Evolutionary conservation across 805 yeast species (phyloP), one percentile per base, ranked within the genome.

Genomic region (Schwanniomyces polymorphus): DNA sequence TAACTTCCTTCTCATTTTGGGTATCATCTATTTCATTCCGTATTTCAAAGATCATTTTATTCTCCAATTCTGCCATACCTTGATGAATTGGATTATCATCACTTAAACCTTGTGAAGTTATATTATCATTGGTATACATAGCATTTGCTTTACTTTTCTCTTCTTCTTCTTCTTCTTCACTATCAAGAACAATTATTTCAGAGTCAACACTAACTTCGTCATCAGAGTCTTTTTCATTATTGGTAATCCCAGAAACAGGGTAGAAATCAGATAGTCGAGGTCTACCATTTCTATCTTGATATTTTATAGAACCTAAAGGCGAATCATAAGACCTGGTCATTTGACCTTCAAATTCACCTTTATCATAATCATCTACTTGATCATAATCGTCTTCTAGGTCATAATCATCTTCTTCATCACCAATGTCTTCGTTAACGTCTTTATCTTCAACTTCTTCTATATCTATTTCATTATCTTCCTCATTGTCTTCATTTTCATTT

Each of bases 381-480:
- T n/a, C n/a, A n/a, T n/a, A n/a, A n/a, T n/a, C n/a, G n/a, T n/a
- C n/a, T n/a, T n/a, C n/a, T n/a, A n/a, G n/a, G n/a, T n/a, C n/a
- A n/a, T n/a, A n/a, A n/a, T n/a, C n/a, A n/a, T 39, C 43, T 25
- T 45, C 37, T 17, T 42, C 48, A 25, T 38, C 44, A n/a, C n/a
- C n/a, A n/a, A n/a, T n/a, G 8, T 44, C 44, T 2, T 31, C 44
- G 14, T 23, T 43, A 9, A 16, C 28, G 60, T 1, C 88, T 21
- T 21, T n/a, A n/a, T n/a, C n/a, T n/a, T n/a, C n/a, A n/a, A n/a
- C n/a, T n/a, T n/a, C n/a, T n/a, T n/a, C n/a, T n/a, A n/a, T n/a
- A n/a, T n/a, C n/a, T n/a, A n/a, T n/a, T 84, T 42, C 84, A 75
- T 46, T 83, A 83, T 34, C 84, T 56, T 0, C 83, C 6, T 34